Base-by-base conservation (phyloP, 2,329 filamentous ascomycete genomes). In the Stagonosporopsis rhizophila region DNA sequence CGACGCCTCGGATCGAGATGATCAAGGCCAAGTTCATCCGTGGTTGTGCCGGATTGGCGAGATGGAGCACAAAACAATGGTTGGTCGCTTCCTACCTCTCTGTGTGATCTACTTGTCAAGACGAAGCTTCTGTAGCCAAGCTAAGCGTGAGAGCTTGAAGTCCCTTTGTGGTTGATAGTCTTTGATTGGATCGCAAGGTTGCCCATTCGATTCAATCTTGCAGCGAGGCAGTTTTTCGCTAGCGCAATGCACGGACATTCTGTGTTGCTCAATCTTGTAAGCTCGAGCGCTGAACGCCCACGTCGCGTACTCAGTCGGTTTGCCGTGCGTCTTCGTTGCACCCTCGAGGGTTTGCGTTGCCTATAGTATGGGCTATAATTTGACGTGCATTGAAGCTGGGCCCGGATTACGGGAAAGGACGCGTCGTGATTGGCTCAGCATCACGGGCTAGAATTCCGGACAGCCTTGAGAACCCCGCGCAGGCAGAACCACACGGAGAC, bases 221-320 rank as follows among this genome's bases (percentile, higher is more conserved):
- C 35, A 38, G 41, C 15, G 22, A 50, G 64, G 61, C 53, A 66
- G 55, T 61, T 67, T 66, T 68, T 63, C 50, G 63, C 59, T 64
- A 66, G 61, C 42, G 66, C 12, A 39, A 7, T 3, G 44, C 42
- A 45, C 42, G 12, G 42, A 34, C 42, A 12, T 17, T 15, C 39
- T 25, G 39, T 27, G 14, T 9, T 17, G n/a, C 17, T 12, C 19
- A 12, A 32, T 9, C 19, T 22, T 6, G 19, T 22, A 12, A 22
- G 39, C 40, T 51, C 32, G 40, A 51, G 48, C 48, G 23, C 4
- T 28, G 22, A 27, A 40, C 28, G 50, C 35, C 52, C 17, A 45
- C 17, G 22, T 56, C 34, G 22, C 35, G 45, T 20, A 12, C 1
- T 2, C 25, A 6, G 7, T 28, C 12, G 20, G 20, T 22, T 12